Base-by-base conservation (phyloP, 192 early-diverging fungal genomes). In the Fimicolochytrium jonesii region DNA sequence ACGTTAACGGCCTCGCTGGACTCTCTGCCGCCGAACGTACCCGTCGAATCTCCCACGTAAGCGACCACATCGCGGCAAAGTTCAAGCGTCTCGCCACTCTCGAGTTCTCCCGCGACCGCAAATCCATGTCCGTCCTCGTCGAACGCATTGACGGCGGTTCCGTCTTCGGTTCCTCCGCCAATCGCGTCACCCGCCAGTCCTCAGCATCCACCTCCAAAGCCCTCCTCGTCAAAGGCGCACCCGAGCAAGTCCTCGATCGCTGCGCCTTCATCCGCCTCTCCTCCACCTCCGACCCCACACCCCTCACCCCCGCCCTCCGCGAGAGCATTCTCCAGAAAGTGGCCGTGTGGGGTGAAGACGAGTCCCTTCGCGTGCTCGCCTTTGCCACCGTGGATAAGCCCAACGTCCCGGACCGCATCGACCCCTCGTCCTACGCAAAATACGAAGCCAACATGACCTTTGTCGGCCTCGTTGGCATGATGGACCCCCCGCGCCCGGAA, bases 91-190 rank as follows among this genome's bases (percentile, higher is more conserved):
- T 59, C 13, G 70, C 73, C 26, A 92, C 90, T 9, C 79, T 97
- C 34, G 97, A 99, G 72, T 98, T 98, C 66, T 86, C 94, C 17
- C 90, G 95, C 62, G 93, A 97, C 69, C 87, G 97, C 73, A 99
- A 99, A 80, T 94, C 92, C 39, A 99, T 99, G 97, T 91, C 90
- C 20, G 92, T 97, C 11, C 61, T 97, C 26, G 88, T 93, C 2
- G 72, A 78, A 45, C 65, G 72, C 17, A 39, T 46, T 11, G 59
- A 52, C 9, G 54, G 60, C 31, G 66, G 41, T 2, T 53, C 48
- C 6, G 31, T 17, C 3, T 62, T 71, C 30, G 47, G 57, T 33
- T 0, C 64, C 26, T 3, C 22, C 20, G 18, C 65, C 10, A 44
- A 17, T 3, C 59, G 59, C 11, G 42, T 61, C 29, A 49, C 60